These are phyloP conservation scores for Amauroascus verrucosus DNA, from an alignment of 2,329 filamentous ascomycete genomes.

Conservation along the genomic window DNA sequence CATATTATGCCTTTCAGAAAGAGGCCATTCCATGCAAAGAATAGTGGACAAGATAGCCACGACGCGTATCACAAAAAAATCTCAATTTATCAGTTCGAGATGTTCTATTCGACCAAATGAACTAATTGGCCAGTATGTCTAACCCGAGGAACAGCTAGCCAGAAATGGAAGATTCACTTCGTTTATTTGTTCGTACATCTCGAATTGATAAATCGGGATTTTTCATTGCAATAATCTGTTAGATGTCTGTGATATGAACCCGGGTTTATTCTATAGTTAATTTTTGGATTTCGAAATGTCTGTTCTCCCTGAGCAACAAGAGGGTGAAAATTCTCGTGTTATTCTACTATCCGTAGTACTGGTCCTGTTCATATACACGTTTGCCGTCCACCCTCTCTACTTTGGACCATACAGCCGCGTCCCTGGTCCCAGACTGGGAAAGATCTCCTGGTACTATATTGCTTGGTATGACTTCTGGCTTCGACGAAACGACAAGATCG, in stretches of 20 bases:
- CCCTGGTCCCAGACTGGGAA: not conserved
- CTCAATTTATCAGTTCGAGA: too few relatives aligned
- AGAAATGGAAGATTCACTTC: too few relatives aligned
- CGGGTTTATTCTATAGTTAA: not conserved
- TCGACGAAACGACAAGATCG: slow-evolving; percentile 5
- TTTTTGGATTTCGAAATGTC: not conserved
- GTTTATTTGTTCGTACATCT: too few relatives aligned
- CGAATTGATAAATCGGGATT: not conserved
- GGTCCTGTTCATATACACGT: not conserved
- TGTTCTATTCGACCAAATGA: too few relatives aligned
- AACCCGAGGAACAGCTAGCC: too few relatives aligned
- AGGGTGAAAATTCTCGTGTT: not conserved
- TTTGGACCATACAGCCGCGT: slow-evolving; percentile 4
- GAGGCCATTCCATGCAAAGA: too few relatives aligned
- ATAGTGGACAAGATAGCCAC: too few relatives aligned
- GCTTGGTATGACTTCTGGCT: slow-evolving; percentile 8
- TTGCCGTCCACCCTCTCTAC: not conserved
- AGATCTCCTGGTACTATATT: slow-evolving; percentile 7
- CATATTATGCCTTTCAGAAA: too few relatives aligned
- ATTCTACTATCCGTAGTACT: not conserved
- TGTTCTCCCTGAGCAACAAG: not conserved
- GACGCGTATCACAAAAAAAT: too few relatives aligned
- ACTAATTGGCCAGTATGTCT: too few relatives aligned
- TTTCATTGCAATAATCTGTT: not conserved
- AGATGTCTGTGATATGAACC: not conserved